phyloP scores from a whole-genome alignment of 2,329 filamentous ascomycete species.

The Epichloe coenophiala region DNA sequence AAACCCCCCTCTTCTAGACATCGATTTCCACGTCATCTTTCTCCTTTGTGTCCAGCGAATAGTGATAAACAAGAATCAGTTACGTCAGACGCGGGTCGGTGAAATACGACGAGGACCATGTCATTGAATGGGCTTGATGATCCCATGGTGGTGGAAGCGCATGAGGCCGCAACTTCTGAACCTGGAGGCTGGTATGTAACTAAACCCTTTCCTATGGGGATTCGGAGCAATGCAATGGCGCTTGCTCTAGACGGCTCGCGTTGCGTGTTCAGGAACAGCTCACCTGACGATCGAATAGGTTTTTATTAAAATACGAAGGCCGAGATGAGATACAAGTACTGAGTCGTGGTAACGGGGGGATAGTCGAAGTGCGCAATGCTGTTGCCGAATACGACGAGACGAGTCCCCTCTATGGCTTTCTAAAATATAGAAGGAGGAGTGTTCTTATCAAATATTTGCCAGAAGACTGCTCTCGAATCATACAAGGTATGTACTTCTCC shows the following conservation, averaged over 20 bases:
- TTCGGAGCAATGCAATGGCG: neutral
- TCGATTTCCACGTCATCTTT: neutral
- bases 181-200: constrained; percentile 78
- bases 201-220: neutral
- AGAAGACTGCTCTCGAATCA: constrained; percentile 74
- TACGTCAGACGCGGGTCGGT: neutral
- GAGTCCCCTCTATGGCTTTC: constrained; percentile 77
- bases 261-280: neutral
- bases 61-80: neutral
- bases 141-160: constrained; percentile 67
- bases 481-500: constrained; percentile 58
- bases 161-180: constrained; percentile 66
- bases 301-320: constrained; percentile 80
- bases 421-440: constrained; percentile 80
- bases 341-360: constrained; percentile 63
- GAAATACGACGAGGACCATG: constrained; percentile 40
- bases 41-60: neutral
- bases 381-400: constrained; percentile 69
- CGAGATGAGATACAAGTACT: constrained; percentile 80
- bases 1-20: neutral
- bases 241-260: neutral
- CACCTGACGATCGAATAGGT: constrained; percentile 44
- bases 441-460: constrained; percentile 88
- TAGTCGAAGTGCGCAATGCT: constrained; percentile 67
- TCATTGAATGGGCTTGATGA: constrained; percentile 92